phyloP scores from a whole-genome alignment of 75 land plant species.

The Pinus taeda region DNA sequence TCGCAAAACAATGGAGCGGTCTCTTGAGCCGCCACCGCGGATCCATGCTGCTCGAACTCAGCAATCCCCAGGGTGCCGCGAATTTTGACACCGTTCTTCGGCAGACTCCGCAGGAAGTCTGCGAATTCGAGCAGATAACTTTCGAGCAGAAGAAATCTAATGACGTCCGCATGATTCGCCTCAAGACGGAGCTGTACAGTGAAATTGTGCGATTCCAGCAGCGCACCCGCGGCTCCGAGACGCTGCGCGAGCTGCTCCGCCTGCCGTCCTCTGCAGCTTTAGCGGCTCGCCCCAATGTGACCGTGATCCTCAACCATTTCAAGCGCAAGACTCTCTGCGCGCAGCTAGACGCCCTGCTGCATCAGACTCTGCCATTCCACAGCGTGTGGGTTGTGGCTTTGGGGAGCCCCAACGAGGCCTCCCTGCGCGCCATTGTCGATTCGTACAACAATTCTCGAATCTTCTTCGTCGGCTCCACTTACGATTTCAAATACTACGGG shows the following conservation, averaged over 20 bases:
- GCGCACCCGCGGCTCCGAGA: slow-evolving; percentile 30
- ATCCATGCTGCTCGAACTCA: slow-evolving; percentile 17
- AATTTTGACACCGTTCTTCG: background rate
- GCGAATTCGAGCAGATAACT: slow-evolving; percentile 26
- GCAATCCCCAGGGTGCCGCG: background rate
- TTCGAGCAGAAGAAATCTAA: slow-evolving; percentile 47
- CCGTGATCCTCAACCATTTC: slow-evolving; percentile 47
- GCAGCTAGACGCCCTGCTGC: slow-evolving; percentile 39
- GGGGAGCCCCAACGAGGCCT: slow-evolving; percentile 30
- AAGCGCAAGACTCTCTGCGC: slow-evolving; percentile 45
- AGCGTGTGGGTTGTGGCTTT: slow-evolving; percentile 48
- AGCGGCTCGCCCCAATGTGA: slow-evolving; percentile 23
- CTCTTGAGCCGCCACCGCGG: slow-evolving; percentile 32
- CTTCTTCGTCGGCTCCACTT: slow-evolving; percentile 32
- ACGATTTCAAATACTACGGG: slow-evolving; percentile 49
- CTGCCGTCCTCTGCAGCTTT: slow-evolving; percentile 19
- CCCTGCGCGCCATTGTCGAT: slow-evolving; percentile 25
- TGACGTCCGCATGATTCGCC: slow-evolving; percentile 21
- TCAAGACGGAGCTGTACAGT: slow-evolving; percentile 19
- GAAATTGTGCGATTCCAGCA: slow-evolving; percentile 33
- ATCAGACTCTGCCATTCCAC: slow-evolving; percentile 45
- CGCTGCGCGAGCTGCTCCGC: slow-evolving; percentile 26
- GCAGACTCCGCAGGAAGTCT: slow-evolving; percentile 7
- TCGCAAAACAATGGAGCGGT: slow-evolving; percentile 68
- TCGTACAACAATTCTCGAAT: slow-evolving; percentile 39